phyloP scores from a whole-genome alignment of 345 rosid genomes.

The Acer yangbiense region DNA sequence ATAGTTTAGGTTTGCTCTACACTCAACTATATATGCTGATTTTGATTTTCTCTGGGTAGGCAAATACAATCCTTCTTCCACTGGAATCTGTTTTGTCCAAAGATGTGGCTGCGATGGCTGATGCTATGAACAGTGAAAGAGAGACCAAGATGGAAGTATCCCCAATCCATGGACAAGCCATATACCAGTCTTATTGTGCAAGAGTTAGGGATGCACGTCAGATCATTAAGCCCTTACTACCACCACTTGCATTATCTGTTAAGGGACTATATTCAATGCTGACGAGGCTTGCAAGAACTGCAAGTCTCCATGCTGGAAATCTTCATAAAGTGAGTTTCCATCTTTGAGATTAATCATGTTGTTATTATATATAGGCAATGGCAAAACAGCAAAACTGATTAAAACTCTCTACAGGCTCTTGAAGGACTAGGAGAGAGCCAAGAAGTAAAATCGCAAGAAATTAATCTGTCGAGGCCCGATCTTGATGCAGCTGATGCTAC shows the following conservation, averaged over 20 bases:
- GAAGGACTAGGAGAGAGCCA: constrained; percentile 76
- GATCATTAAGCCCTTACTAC: constrained; percentile 60
- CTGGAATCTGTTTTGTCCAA: constrained; percentile 73
- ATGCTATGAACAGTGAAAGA: constrained; percentile 69
- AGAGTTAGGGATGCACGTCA: constrained; percentile 77
- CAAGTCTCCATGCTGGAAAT: constrained; percentile 87
- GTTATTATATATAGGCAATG: constrained; percentile 8
- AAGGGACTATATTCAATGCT: constrained; percentile 64
- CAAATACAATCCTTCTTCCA: constrained; percentile 76
- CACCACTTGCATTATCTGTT: constrained; percentile 56
- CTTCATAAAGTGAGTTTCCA: constrained; percentile 65
- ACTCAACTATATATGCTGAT: constrained; percentile 16
- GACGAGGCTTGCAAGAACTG: constrained; percentile 77
- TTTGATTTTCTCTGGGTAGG: constrained; percentile 44
- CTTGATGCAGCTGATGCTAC: constrained; percentile 38
- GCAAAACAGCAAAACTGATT: background rate
- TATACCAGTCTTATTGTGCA: constrained; percentile 78
- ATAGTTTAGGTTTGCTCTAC: constrained; percentile 5
- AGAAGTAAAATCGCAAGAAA: constrained; percentile 59
- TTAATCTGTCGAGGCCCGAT: constrained; percentile 52
- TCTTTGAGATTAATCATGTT: constrained; percentile 16
- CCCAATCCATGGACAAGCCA: constrained; percentile 88
- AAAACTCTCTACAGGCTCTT: constrained; percentile 55
- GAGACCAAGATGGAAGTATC: constrained; percentile 81
- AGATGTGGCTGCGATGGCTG: constrained; percentile 86